These are phyloP conservation scores for Mycena polygramma DNA, from an alignment of 768 basidiomycete species.

Conservation along the genomic window DNA sequence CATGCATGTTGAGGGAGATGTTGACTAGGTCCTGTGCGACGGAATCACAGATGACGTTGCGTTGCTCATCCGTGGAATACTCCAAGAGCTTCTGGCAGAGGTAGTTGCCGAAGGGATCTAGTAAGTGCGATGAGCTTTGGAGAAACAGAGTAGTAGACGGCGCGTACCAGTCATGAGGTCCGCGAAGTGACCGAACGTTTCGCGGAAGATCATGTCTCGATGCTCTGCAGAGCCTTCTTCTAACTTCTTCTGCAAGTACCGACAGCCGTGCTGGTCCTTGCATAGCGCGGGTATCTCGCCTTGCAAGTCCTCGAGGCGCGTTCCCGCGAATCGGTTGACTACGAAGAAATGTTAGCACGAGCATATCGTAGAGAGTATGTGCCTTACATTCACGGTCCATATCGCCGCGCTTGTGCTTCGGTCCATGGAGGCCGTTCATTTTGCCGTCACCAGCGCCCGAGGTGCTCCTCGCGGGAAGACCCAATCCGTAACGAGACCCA, in stretches of 20 bases:
- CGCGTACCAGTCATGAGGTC: conserved; percentile 95
- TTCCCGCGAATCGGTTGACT: conserved; percentile 98
- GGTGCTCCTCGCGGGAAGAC: conserved; percentile 65
- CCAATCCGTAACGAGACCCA: conserved; percentile 81
- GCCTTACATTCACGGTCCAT: conserved; percentile 86
- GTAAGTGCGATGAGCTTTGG: conserved; percentile 20
- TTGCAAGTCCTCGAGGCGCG: conserved; percentile 93
- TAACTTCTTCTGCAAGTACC: conserved; percentile 98
- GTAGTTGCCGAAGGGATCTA: conserved; percentile 99
- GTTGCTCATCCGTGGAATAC: conserved; percentile 97
- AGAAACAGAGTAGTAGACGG: conserved; percentile 1
- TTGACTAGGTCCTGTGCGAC: conserved; percentile 98
- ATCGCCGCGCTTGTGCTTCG: conserved; percentile 95
- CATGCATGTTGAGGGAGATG: conserved; percentile 99
- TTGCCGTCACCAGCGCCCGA: conserved; percentile 73
- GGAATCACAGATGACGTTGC: conserved; percentile 96
- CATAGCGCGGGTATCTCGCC: conserved; percentile 95
- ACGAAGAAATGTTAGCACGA: conserved; percentile 21
- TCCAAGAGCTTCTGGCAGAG: conserved; percentile 98
- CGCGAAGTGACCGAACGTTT: conserved; percentile 97
- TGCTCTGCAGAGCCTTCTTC: conserved; percentile 97
- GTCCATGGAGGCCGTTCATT: conserved; percentile 91
- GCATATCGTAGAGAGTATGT: background rate
- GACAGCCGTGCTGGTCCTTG: conserved; percentile 99
- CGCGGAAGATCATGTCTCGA: conserved; percentile 99